Conservation (phyloP, 345 rosid species). For the Noccaea bulbosa region DNA sequence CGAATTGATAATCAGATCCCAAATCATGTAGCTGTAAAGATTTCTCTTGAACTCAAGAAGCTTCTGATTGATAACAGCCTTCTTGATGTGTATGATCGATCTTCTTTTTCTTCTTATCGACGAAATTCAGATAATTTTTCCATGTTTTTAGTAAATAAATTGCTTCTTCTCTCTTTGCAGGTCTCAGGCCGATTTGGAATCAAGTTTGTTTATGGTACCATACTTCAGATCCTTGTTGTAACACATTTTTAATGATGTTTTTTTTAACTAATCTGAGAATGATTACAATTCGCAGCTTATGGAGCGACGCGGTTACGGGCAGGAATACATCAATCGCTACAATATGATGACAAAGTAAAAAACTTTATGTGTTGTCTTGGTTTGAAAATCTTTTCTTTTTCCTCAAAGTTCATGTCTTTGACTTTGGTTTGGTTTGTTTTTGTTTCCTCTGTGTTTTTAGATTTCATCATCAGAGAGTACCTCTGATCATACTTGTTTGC, state of each 20-base stretch:
- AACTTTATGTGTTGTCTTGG: not conserved
- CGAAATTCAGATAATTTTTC: too few relatives aligned
- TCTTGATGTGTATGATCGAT: conserved; percentile 79
- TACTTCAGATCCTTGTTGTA: conserved; percentile 5
- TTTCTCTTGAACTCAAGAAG: conserved; percentile 96
- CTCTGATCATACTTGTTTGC: conserved; percentile 95
- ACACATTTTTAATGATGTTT: not conserved
- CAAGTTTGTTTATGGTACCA: conserved; percentile 81
- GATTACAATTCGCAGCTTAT: conserved; percentile 64
- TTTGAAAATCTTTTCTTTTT: not conserved
- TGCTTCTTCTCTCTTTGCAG: conserved; percentile 50
- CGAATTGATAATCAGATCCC: conserved; percentile 67
- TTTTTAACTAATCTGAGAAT: conserved; percentile 22
- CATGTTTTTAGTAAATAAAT: not conserved
- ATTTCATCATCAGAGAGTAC: conserved; percentile 98
- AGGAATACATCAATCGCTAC: conserved; percentile 85
- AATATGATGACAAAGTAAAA: conserved; percentile 95
- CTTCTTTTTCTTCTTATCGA: conserved; percentile 3
- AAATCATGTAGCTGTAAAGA: conserved; percentile 92
- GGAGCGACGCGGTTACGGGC: conserved; percentile 90
- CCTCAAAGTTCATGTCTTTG: not conserved
- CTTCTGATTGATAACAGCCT: conserved; percentile 96
- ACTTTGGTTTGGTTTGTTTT: not conserved
- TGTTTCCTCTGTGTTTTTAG: conserved; percentile 42
- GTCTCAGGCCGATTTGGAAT: conserved; percentile 91